Percentiles rank a stretch among this genome's conserved stretches.
These are phyloP conservation scores for Cardiospermum halicacabum DNA, from an alignment of 345 rosid species.

Conservation along the genomic window DNA sequence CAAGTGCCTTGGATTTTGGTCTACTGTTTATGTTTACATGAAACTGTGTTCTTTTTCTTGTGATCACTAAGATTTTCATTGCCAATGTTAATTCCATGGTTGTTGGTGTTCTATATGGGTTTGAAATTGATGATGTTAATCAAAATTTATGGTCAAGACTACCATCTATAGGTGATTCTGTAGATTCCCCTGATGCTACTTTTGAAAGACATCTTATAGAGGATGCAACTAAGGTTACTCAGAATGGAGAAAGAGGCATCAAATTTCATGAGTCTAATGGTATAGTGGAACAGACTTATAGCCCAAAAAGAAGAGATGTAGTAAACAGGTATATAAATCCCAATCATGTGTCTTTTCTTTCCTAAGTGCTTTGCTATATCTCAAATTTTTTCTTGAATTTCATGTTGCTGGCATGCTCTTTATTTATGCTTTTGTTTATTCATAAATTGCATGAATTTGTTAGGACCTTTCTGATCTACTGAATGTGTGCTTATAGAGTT, in stretches of 20 bases:
- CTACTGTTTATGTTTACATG: background rate
- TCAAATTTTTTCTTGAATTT: background rate
- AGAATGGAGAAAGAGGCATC: slow-evolving; percentile 31
- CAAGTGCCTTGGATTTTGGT: background rate
- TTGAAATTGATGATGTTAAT: slow-evolving; percentile 10
- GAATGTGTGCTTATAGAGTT: background rate
- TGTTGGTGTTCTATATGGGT: background rate
- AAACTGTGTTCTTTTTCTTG: background rate
- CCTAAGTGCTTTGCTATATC: background rate
- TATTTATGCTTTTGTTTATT: background rate
- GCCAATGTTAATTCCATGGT: background rate
- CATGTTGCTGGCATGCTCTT: background rate
- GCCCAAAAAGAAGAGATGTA: slow-evolving; percentile 42
- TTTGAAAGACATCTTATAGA: slow-evolving; percentile 23
- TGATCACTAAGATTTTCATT: background rate
- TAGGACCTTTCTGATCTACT: background rate
- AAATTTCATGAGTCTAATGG: slow-evolving; percentile 29
- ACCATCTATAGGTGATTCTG: slow-evolving; percentile 15
- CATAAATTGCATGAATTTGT: background rate
- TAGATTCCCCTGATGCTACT: slow-evolving; percentile 24
- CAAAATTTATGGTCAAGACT: slow-evolving; percentile 21
- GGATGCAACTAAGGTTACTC: slow-evolving; percentile 19
- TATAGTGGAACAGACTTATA: slow-evolving; percentile 29
- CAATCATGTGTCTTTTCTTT: background rate
- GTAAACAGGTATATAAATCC: slow-evolving; percentile 33